These are phyloP conservation scores for Rubroshorea leprosula DNA, from an alignment of 345 rosid species.

Conservation along the genomic window DNA sequence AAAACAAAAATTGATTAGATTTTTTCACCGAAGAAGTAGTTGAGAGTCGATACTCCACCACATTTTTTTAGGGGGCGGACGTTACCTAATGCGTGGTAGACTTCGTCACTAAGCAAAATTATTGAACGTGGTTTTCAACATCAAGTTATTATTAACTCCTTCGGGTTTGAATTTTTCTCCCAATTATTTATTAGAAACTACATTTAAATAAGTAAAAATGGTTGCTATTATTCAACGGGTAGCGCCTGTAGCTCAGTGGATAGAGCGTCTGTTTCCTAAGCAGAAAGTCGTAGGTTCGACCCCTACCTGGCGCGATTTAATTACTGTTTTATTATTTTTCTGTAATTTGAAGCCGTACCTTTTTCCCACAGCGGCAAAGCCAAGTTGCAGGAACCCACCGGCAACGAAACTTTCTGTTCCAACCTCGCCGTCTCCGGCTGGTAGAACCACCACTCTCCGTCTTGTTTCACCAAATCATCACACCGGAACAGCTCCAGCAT, in stretches of 20 bases:
- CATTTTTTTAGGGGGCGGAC: background rate
- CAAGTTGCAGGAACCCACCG: conserved; percentile 74
- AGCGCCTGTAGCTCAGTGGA: conserved; percentile 99
- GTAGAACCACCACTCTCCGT: conserved; percentile 85
- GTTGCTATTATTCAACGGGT: too few relatives aligned
- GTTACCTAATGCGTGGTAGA: background rate
- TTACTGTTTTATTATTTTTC: too few relatives aligned
- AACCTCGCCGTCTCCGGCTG: conserved; percentile 52
- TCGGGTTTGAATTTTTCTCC: too few relatives aligned
- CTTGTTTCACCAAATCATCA: conserved; percentile 62
- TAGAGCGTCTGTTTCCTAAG: conserved; percentile 99
- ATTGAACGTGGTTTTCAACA: conserved; percentile 3
- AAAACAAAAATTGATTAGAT: background rate
- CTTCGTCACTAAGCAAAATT: conserved; percentile 24
- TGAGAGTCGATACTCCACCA: background rate
- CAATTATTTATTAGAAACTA: too few relatives aligned
- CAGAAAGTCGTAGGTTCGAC: conserved; percentile 96
- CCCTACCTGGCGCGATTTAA: conserved; percentile 83
- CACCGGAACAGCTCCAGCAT: conserved; percentile 89
- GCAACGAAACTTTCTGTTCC: conserved; percentile 66
- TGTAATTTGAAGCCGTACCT: conserved; percentile 61
- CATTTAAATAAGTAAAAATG: too few relatives aligned
- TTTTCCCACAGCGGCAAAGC: conserved; percentile 83
- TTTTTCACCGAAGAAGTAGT: background rate
- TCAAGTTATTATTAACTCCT: too few relatives aligned